Evolutionary conservation across 495 filamentous ascomycete genomes (phyloP).

Genomic region (Hypomontagnella monticulosa): DNA sequence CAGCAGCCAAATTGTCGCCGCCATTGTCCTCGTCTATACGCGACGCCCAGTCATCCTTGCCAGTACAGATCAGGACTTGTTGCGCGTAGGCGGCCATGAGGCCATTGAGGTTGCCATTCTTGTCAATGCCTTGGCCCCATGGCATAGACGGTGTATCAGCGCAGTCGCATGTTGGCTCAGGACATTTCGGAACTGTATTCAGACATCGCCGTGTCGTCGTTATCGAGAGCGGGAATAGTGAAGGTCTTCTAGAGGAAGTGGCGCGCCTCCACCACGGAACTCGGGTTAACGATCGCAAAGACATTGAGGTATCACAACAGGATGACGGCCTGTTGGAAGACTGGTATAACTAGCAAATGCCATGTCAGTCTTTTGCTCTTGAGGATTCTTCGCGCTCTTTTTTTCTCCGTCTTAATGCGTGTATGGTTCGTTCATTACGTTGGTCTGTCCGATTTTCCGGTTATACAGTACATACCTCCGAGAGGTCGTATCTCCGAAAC

Average conservation of each 20-base stretch:
- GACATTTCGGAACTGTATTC: slow-evolving; percentile 69
- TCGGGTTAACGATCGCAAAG: slow-evolving; percentile 37
- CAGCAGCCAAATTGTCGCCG: slow-evolving; percentile 71
- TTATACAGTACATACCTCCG: slow-evolving; percentile 25
- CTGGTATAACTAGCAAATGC: slow-evolving; percentile 2
- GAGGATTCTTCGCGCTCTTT: slow-evolving; percentile 2
- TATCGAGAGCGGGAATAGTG: not conserved
- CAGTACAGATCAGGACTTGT: slow-evolving; percentile 85
- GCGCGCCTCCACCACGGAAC: slow-evolving; percentile 29
- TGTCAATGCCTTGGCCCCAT: slow-evolving; percentile 78
- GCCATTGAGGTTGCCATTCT: slow-evolving; percentile 70
- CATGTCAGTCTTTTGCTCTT: slow-evolving; percentile 24
- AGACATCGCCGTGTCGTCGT: slow-evolving; percentile 42
- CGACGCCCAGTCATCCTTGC: slow-evolving; percentile 80
- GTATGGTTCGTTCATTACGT: slow-evolving; percentile 13
- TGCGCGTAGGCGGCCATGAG: slow-evolving; percentile 82
- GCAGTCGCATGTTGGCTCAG: slow-evolving; percentile 76
- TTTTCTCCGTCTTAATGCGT: slow-evolving; percentile 16
- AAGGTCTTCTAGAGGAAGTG: slow-evolving; percentile 10
- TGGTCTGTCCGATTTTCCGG: not conserved
- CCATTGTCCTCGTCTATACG: slow-evolving; percentile 67
- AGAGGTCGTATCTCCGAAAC: slow-evolving; percentile 32
- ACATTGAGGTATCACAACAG: slow-evolving; percentile 27
- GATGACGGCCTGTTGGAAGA: slow-evolving; percentile 22
- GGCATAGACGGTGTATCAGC: slow-evolving; percentile 71